Evolutionary conservation across 257 asterid genomes (phyloP).

Genomic region (Nicotiana tomentosiformis): DNA sequence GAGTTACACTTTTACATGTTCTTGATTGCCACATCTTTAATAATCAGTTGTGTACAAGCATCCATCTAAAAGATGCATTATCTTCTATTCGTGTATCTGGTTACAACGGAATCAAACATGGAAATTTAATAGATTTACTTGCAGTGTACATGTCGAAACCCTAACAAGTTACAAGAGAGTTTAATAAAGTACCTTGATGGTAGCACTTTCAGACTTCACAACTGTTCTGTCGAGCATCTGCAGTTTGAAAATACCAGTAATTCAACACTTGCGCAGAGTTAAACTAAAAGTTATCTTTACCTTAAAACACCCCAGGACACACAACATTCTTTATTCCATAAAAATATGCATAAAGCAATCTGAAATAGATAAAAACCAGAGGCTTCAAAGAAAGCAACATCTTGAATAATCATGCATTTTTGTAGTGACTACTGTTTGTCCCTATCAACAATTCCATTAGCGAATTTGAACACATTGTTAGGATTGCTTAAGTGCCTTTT

Average conservation of each 20-base stretch:
- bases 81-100: not conserved
- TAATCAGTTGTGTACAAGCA: not conserved
- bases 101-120: not conserved
- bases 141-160: not conserved
- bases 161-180: not conserved
- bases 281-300: not conserved
- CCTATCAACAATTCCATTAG: too few relatives aligned
- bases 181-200: slow-evolving; percentile 63
- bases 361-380: too few relatives aligned
- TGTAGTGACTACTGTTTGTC: too few relatives aligned
- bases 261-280: not conserved
- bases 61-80: not conserved
- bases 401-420: too few relatives aligned
- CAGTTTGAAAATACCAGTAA: slow-evolving; percentile 15
- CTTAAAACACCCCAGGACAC: not conserved
- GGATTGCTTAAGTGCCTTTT: too few relatives aligned
- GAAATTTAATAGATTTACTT: not conserved
- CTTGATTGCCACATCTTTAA: too few relatives aligned
- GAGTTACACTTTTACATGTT: too few relatives aligned
- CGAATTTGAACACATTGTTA: too few relatives aligned
- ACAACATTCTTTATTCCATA: not conserved
- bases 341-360: not conserved
- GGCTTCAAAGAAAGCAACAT: too few relatives aligned
- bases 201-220: slow-evolving; percentile 88
- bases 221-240: slow-evolving; percentile 92